phyloP scores from a whole-genome alignment of 1,139 yeast genomes.

The Scheffersomyces quercinus region DNA sequence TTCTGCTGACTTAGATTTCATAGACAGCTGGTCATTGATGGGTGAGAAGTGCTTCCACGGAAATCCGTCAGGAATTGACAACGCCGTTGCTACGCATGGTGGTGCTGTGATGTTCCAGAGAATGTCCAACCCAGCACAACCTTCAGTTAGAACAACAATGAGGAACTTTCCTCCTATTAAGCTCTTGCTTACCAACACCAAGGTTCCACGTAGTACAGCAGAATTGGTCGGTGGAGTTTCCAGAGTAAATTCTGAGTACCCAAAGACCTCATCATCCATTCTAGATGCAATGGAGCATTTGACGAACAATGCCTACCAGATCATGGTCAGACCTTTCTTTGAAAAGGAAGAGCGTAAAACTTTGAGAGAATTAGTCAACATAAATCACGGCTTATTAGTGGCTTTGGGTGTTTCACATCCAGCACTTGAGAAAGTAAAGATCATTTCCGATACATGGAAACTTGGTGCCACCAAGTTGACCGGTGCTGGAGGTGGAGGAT shows the following conservation, averaged over 20 bases:
- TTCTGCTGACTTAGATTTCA: constrained; percentile 52
- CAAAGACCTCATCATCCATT: constrained; percentile 57
- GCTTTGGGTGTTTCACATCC: constrained; percentile 94
- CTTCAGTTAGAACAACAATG: constrained; percentile 64
- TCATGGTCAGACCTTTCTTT: constrained; percentile 54
- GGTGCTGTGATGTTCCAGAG: constrained; percentile 93
- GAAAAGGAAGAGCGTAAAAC: constrained; percentile 44
- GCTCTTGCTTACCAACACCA: constrained; percentile 79
- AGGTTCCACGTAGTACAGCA: constrained; percentile 85
- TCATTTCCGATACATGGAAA: constrained; percentile 56
- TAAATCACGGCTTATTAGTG: constrained; percentile 86
- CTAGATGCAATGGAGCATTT: constrained; percentile 70
- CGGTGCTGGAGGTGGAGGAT: constrained; percentile 99
- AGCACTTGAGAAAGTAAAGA: constrained; percentile 69
- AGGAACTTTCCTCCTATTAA: constrained; percentile 75
- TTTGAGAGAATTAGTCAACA: constrained; percentile 66
- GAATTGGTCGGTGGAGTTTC: constrained; percentile 79
- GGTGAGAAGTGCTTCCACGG: constrained; percentile 98
- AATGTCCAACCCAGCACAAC: constrained; percentile 47
- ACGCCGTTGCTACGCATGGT: constrained; percentile 93
- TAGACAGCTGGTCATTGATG: constrained; percentile 85
- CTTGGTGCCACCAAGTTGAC: constrained; percentile 92
- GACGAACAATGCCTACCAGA: constrained; percentile 66
- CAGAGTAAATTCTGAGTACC: constrained; percentile 49
- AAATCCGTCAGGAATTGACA: constrained; percentile 95